Conservation (phyloP, 805 yeast species). For the Monosporozyma servazzii region DNA sequence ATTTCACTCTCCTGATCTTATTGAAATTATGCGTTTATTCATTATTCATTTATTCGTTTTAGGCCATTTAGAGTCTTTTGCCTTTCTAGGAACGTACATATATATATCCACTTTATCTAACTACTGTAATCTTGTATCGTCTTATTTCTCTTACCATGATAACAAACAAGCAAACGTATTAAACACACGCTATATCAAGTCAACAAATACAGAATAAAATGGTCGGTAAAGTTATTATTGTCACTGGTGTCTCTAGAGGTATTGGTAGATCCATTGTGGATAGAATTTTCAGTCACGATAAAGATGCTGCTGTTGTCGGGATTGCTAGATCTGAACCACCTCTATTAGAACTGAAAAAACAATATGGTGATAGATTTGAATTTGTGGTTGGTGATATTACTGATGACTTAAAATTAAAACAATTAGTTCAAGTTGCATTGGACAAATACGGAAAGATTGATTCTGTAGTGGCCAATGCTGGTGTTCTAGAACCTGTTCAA, state of each 20-base stretch:
- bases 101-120: background rate
- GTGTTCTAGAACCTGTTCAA: slow-evolving; percentile 72
- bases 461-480: slow-evolving; percentile 71
- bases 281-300: slow-evolving; percentile 33
- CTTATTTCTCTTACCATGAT: background rate
- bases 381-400: slow-evolving; percentile 56
- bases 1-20: too few relatives aligned
- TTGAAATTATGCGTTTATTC: too few relatives aligned
- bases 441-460: slow-evolving; percentile 50
- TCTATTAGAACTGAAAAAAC: slow-evolving; percentile 35
- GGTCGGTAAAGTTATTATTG: slow-evolving; percentile 36
- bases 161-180: slow-evolving; percentile 15
- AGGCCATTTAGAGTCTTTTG: too few relatives aligned
- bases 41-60: too few relatives aligned
- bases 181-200: too few relatives aligned
- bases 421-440: slow-evolving; percentile 40
- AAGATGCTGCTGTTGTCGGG: slow-evolving; percentile 45
- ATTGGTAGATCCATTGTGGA: slow-evolving; percentile 71
- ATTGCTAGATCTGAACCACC: slow-evolving; percentile 59
- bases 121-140: background rate
- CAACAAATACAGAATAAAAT: slow-evolving; percentile 1
- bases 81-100: too few relatives aligned
- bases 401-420: slow-evolving; percentile 24
- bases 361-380: slow-evolving; percentile 45
- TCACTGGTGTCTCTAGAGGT: slow-evolving; percentile 65